Evolutionary conservation across 257 asterid genomes (phyloP), one percentile per base, ranked within the genome.

Genomic region (Ophiorrhiza pumila): DNA sequence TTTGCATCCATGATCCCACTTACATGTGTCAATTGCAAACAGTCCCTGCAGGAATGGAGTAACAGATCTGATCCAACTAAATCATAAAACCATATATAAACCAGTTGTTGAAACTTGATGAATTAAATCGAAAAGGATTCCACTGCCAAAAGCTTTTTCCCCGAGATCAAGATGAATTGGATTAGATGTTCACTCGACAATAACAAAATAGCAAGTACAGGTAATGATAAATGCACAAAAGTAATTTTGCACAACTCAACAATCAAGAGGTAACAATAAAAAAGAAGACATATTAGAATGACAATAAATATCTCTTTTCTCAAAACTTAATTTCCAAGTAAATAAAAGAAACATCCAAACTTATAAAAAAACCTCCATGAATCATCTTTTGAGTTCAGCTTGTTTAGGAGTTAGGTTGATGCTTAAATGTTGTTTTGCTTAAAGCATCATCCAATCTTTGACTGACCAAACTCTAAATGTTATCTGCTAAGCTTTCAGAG

Each of bases 1-100:
- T 91, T 94, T 50, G 87, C 78, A 83, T 94, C 99, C 99, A 94
- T 75, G 69, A 42, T 69, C 62, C 72, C 32, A 50, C 69, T 74
- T 20, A 53, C 23, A 11, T 31, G 11, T 47, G 12, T 74, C 74
- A 53, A 37, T 22, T 50, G n/a, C 43, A 37, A 69, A 34, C 22
- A 17, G 20, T 20, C 11, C 58, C 66, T 58, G 68, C 68, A 52
- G 73, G 22, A 32, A 39, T 20, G 27, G n/a, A 25, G n/a, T 11
- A 43, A 63, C 8, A 62, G 20, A 9, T 31, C 34, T 23, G 2
- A 37, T 1, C 0, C 3, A 18, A 14, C 1, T 42, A 20, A 1
- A 22, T 13, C 18, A 25, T 2, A 14, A 42, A 41, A 41, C 18
- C 20, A 23, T 42, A 14, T 0, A 12, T 6, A 65, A 12, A 13